Base-by-base conservation (phyloP, 495 filamentous ascomycete genomes). In the Penicillium robsamsonii region DNA sequence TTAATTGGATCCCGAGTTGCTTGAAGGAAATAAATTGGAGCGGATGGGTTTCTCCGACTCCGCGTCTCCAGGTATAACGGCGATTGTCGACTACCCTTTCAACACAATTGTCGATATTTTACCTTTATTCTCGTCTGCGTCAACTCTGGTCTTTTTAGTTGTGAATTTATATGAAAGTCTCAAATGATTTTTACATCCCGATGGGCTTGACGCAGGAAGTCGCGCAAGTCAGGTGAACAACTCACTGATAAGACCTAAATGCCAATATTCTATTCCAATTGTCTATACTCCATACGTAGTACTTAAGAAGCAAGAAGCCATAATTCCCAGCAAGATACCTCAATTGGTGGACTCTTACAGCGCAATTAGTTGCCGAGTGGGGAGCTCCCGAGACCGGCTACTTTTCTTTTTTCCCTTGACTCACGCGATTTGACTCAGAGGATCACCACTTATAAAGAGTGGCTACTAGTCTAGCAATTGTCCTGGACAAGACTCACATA, bases 11-110 rank as follows among this genome's bases (percentile, higher is more conserved):
- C 20, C 22, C 12, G 29, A 33, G 20, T 54, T 64, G 52, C 57
- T 60, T 20, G 22, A 50, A 40, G 24, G 29, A 27, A 48, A 40
- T 33, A 24, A 41, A 41, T 18, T 43, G 35, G 38, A 27, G 47
- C 56, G 49, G 54, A 43, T 58, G 61, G 61, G 60, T 72, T 72
- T 75, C 65, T 72, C 70, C 72, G 72, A 59, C 45, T 57, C 70
- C 66, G 71, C 35, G 35, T 38, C 35, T 38, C 24, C 24, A 24
- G 35, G n/a, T 38, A 38, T 17, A 38, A 13, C 4, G 33, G 33
- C 33, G 33, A n/a, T 15, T 22, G 22, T 27, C 15, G 17, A 20
- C 46, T 49, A n/a, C 24, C 8, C 35, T 38, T 17, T n/a, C 35
- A n/a, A 37, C 15, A 37, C 35, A 37, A 37, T n/a, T 17, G 15